Conservation (phyloP, 495 filamentous ascomycete genomes). For the Chaetomium tenue region DNA sequence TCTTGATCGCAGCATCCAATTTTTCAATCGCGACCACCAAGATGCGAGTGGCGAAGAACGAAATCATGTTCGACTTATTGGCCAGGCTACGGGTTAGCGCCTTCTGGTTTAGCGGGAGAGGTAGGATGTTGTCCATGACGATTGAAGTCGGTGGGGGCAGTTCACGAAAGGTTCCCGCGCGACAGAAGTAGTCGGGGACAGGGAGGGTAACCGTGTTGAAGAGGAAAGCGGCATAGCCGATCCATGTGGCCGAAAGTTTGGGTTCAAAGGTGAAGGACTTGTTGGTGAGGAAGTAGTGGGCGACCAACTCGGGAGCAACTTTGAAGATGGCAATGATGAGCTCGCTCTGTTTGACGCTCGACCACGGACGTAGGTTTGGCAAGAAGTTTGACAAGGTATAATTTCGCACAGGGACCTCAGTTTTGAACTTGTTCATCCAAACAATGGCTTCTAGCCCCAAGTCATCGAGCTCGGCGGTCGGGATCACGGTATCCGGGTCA, state of each 20-base stretch:
- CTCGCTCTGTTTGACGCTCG: conserved; percentile 75
- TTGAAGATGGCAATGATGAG: conserved; percentile 76
- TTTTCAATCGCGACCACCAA: conserved; percentile 77
- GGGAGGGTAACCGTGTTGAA: conserved; percentile 73
- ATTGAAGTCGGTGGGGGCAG: conserved; percentile 73
- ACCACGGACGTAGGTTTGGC: conserved; percentile 77
- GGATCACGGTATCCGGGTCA: conserved; percentile 51
- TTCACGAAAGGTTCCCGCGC: conserved; percentile 49
- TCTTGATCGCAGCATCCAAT: conserved; percentile 56
- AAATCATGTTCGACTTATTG: conserved; percentile 69
- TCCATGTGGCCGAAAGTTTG: conserved; percentile 87
- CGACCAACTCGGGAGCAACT: conserved; percentile 76
- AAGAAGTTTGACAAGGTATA: conserved; percentile 70
- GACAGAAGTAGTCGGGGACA: conserved; percentile 66
- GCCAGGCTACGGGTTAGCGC: conserved; percentile 73
- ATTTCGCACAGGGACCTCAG: conserved; percentile 71
- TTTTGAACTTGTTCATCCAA: conserved; percentile 64
- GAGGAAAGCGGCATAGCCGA: conserved; percentile 85
- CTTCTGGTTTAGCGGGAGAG: conserved; percentile 75
- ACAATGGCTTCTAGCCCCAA: conserved; percentile 65
- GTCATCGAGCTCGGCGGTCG: conserved; percentile 53
- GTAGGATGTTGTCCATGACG: conserved; percentile 81
- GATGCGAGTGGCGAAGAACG: conserved; percentile 77
- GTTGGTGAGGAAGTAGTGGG: conserved; percentile 78
- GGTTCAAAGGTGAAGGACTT: conserved; percentile 83